Percentiles rank a stretch among this genome's conserved stretches.
phyloP scores from a whole-genome alignment of 306 rosid species.

The Cotoneaster glaucophyllus region DNA sequence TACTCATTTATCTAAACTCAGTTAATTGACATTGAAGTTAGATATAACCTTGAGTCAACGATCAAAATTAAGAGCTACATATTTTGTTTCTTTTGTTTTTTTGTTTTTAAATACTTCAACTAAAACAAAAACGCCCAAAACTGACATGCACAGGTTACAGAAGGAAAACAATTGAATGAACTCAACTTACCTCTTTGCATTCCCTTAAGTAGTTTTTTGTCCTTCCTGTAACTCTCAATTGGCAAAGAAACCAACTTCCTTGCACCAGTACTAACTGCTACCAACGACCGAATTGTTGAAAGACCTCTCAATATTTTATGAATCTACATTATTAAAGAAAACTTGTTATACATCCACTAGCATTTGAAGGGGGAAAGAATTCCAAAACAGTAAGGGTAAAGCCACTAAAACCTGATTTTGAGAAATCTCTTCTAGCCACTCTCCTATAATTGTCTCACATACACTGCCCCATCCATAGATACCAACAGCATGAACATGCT shows the following conservation, averaged over 20 bases:
- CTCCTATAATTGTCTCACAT: slow-evolving; percentile 72
- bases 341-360: slow-evolving; percentile 1
- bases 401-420: slow-evolving; percentile 70
- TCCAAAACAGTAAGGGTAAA: slow-evolving; percentile 14
- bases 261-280: slow-evolving; percentile 83
- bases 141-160: background rate
- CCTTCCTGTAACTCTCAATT: slow-evolving; percentile 85
- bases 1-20: background rate
- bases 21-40: background rate
- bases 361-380: slow-evolving; percentile 15
- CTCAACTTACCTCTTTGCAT: slow-evolving; percentile 80
- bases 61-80: too few species aligned
- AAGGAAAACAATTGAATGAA: background rate
- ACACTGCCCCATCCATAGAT: slow-evolving; percentile 93
- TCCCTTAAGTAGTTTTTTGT: slow-evolving; percentile 84
- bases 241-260: slow-evolving; percentile 87
- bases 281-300: slow-evolving; percentile 74
- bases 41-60: background rate
- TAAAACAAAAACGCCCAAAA: background rate
- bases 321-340: slow-evolving; percentile 37
- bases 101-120: background rate
- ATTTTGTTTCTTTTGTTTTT: too few species aligned
- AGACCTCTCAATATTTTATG: slow-evolving; percentile 78
- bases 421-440: slow-evolving; percentile 93
- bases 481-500: slow-evolving; percentile 81